Percentiles rank a stretch among this genome's conserved stretches.
These are phyloP conservation scores for Aspergillus floridensis DNA, from an alignment of 2,329 filamentous ascomycete genomes.

Conservation along the genomic window DNA sequence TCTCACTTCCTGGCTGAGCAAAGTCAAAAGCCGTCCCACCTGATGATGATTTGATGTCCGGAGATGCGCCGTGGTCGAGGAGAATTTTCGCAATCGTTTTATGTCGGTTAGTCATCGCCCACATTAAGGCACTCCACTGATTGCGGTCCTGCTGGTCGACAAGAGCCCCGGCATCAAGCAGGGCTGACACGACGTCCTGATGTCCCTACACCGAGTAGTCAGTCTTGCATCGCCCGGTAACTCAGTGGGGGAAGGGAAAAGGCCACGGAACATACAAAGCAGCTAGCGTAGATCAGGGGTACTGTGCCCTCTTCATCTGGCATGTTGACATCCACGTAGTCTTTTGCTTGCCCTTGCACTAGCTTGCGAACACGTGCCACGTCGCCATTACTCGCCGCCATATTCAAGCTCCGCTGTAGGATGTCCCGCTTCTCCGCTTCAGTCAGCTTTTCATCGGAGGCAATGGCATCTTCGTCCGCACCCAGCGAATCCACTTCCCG, in stretches of 20 bases:
- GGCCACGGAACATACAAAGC: slow-evolving; percentile 66
- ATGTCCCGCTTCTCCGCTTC: slow-evolving; percentile 74
- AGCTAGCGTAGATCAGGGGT: slow-evolving; percentile 96
- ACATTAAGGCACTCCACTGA: slow-evolving; percentile 97
- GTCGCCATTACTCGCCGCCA: slow-evolving; percentile 96
- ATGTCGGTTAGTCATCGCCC: slow-evolving; percentile 98
- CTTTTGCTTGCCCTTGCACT: slow-evolving; percentile 68
- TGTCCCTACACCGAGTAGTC: slow-evolving; percentile 61
- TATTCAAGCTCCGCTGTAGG: slow-evolving; percentile 83
- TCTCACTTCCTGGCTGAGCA: slow-evolving; percentile 89
- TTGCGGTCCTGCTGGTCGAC: slow-evolving; percentile 95
- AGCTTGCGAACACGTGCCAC: slow-evolving; percentile 75
- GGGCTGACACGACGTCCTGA: slow-evolving; percentile 77
- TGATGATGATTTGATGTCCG: slow-evolving; percentile 90
- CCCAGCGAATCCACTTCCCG: slow-evolving; percentile 66
- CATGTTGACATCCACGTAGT: slow-evolving; percentile 79
- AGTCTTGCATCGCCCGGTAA: not conserved
- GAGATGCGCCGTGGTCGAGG: slow-evolving; percentile 90
- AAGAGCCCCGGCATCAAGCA: slow-evolving; percentile 80
- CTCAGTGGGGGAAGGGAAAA: not conserved
- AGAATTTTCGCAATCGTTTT: slow-evolving; percentile 92
- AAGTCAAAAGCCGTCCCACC: slow-evolving; percentile 96
- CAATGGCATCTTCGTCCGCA: slow-evolving; percentile 76
- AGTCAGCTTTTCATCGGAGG: slow-evolving; percentile 69
- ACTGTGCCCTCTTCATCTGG: slow-evolving; percentile 93